Evolutionary conservation across 345 rosid genomes (phyloP).

Genomic region (Citrus mangshanensis): DNA sequence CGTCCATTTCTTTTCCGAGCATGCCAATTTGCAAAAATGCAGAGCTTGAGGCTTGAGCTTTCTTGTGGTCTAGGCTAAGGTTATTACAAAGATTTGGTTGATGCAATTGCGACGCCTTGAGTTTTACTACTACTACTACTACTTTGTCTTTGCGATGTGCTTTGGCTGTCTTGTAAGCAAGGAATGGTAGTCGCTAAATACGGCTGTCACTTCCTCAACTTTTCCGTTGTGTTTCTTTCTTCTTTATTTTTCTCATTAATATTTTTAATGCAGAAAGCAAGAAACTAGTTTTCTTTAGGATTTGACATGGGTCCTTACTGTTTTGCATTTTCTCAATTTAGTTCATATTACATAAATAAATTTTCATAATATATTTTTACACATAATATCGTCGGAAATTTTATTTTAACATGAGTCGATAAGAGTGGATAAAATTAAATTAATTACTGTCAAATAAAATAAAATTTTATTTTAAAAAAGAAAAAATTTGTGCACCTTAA

Average conservation of each 20-base stretch:
- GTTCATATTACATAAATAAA: too few relatives aligned
- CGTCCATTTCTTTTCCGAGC: slow-evolving; percentile 40
- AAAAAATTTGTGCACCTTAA: too few relatives aligned
- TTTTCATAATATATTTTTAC: too few relatives aligned
- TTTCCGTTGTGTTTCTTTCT: not conserved
- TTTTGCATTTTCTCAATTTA: too few relatives aligned
- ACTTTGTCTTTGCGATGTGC: slow-evolving; percentile 26
- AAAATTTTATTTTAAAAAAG: too few relatives aligned
- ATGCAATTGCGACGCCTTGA: slow-evolving; percentile 11
- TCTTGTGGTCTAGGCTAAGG: not conserved
- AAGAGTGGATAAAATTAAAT: too few relatives aligned
- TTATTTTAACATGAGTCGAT: too few relatives aligned
- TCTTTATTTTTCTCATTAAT: not conserved
- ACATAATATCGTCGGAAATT: too few relatives aligned
- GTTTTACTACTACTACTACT: not conserved
- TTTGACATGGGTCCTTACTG: not conserved
- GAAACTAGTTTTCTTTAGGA: not conserved
- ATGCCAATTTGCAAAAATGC: slow-evolving; percentile 9
- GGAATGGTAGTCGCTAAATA: slow-evolving; percentile 23
- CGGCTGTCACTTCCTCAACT: slow-evolving; percentile 11
- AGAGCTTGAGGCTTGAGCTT: not conserved
- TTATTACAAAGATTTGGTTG: not conserved
- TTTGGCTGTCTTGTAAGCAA: slow-evolving; percentile 67
- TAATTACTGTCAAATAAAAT: too few relatives aligned
- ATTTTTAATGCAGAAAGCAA: too few relatives aligned